Evolutionary conservation across 805 yeast species (phyloP), one percentile per base, ranked within the genome.

Genomic region (Wickerhamomyces chambardii): DNA sequence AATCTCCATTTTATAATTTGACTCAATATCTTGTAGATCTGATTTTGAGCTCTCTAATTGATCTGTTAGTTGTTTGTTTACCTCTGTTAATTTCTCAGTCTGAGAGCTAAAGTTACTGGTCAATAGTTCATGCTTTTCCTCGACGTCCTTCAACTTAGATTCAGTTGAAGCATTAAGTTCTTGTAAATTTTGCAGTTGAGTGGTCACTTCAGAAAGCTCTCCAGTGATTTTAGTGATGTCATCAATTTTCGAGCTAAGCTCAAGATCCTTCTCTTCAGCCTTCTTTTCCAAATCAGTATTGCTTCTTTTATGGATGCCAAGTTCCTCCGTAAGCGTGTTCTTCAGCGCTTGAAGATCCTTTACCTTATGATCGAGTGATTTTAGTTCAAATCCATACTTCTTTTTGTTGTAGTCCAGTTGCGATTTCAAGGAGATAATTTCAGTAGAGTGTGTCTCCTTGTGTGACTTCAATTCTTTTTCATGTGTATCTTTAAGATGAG

Each of bases 1-100:
- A 5, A 53, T 42, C 3, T 48, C 48, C 17, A 43, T 45, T 30
- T 53, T 56, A 28, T 40, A 35, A 5, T 47, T 52, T n/a, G 50
- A 42, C 30, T 56, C 58, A 5, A 52, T 48, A 1, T 46, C 38
- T 18, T 56, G 60, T 17, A 41, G 43, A 29, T 57, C 57, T 7
- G 49, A 44, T 2, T 49, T 46, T 29, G 44, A 31, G 2, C 43
- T 52, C 33, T 50, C 51, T 14, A 55, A 39, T 32, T 52, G 55
- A 15, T 37, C 36, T 29, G 51, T 52, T n/a, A 46, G 29, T 8
- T 28, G 19, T 2, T 22, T n/a, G 17, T 37, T 39, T 15, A 25
- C 27, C 15, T 31, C 30, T 2, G 26, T 35, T 25, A 43, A 16
- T 14, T 34, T 34, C 9, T 39, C 22, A 8, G 10, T 4, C 10